A percentile compares a stretch with the other conserved stretches of the same genome.
Evolutionary conservation across 768 basidiomycete genomes (phyloP).

Genomic region (Butyriboletus loyo): DNA sequence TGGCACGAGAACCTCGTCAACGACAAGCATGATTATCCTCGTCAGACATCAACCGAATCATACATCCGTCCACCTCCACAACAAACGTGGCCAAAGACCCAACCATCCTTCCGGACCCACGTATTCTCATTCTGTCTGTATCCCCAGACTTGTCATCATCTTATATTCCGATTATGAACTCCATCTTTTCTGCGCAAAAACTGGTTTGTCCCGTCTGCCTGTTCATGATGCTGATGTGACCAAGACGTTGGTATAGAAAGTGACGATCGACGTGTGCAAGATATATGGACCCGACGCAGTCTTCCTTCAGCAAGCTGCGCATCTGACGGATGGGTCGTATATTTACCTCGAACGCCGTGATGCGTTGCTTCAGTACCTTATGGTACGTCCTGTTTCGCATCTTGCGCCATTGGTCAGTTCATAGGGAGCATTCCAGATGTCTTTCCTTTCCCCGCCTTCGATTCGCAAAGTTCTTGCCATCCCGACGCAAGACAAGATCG

Average conservation of each 20-base stretch:
- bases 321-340: constrained; percentile 93
- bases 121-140: constrained; percentile 81
- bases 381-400: constrained; percentile 42
- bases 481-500: constrained; percentile 92
- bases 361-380: constrained; percentile 88
- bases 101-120: constrained; percentile 43
- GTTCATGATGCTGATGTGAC: constrained; percentile 24
- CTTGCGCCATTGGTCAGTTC: constrained; percentile 4
- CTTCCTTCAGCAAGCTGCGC: constrained; percentile 95
- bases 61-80: constrained; percentile 32
- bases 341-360: constrained; percentile 78
- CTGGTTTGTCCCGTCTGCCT: constrained; percentile 49
- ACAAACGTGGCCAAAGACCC: constrained; percentile 31
- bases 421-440: constrained; percentile 57
- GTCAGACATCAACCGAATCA: constrained; percentile 65
- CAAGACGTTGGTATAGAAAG: constrained; percentile 57
- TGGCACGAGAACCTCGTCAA: background rate
- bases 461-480: constrained; percentile 76
- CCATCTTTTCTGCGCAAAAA: constrained; percentile 98
- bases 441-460: constrained; percentile 67
- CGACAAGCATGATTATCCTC: constrained; percentile 27
- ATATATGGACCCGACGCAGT: constrained; percentile 86
- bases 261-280: constrained; percentile 95
- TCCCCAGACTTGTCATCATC: constrained; percentile 86
- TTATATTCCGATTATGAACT: constrained; percentile 98